Base-by-base conservation (phyloP, 192 early-diverging fungal species). In the Ambispora gerdemannii region DNA sequence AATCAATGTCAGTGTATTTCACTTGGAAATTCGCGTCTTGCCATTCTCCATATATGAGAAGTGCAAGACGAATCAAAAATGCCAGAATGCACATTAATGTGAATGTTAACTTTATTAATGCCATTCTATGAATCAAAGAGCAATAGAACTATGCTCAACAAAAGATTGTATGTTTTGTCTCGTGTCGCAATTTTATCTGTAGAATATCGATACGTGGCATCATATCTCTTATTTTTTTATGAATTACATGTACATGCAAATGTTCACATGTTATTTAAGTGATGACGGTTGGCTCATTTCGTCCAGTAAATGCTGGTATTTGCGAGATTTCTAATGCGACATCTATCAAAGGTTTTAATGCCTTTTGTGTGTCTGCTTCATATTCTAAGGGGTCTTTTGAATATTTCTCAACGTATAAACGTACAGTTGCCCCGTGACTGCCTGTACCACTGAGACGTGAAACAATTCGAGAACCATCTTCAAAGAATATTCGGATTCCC, bases 1-100 rank as follows among this genome's bases (percentile, higher is more conserved):
- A 99, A 79, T 99, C 97, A 64, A 99, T 90, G 70, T 99, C 97
- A 2, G 97, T 99, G 77, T 95, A 99, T 64, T 97, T 97, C n/a
- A 99, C 92, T 24, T 88, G 84, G 61, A 92, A 85, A 52, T 93
- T 78, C 3, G 82, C 80, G 73, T 99, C 97, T 74, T 97, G 95
- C 85, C 87, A 91, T 63, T 90, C 82, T 4, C 95, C 94, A 75
- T 95, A 98, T 11, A 88, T 51, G 24, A 94, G 79, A 66, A 97
- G 76, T 33, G 77, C 67, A 0, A 86, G 59, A n/a, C 92, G 89
- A 49, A 94, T 51, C 17, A 85, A 4, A 35, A 74, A 25, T 35
- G 76, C 77, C 17, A 71, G 30, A 3, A 73, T 25, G 49, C 65
- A 73, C 13, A 75, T 51, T 7, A 30, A 65, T 43, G 30, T 68